Conservation (phyloP, 148 eudicot genomes). For the Rhododendron mucronatum region DNA sequence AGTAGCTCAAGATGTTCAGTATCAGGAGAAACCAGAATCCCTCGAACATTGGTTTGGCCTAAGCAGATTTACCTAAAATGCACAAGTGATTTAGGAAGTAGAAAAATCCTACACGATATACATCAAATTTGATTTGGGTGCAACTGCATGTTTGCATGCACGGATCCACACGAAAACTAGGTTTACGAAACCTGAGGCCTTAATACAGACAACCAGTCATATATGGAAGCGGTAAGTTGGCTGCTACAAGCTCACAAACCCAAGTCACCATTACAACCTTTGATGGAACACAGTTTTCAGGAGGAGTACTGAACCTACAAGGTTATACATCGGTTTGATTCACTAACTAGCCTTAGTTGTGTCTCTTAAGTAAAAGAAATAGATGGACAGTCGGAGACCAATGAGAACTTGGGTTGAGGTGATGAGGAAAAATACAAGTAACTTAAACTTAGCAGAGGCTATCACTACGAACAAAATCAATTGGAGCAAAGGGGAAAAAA, state of each 20-base stretch:
- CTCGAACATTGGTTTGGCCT: background rate
- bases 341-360: background rate
- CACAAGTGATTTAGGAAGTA: background rate
- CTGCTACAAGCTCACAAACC: background rate
- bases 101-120: background rate
- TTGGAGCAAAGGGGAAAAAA: background rate
- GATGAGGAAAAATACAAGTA: background rate
- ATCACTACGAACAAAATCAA: background rate
- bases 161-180: background rate
- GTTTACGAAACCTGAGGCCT: background rate
- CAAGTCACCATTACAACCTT: background rate
- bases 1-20: background rate
- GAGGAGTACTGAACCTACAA: background rate
- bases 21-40: background rate
- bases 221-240: background rate
- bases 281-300: background rate
- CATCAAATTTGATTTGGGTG: background rate
- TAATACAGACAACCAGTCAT: background rate
- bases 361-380: background rate
- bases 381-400: background rate
- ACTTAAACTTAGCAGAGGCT: background rate
- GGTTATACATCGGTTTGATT: background rate
- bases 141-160: background rate
- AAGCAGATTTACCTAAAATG: background rate
- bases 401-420: background rate